phyloP scores from a whole-genome alignment of 1,284 basidiomycete genomes.

The Microbotryum scabiosae region DNA sequence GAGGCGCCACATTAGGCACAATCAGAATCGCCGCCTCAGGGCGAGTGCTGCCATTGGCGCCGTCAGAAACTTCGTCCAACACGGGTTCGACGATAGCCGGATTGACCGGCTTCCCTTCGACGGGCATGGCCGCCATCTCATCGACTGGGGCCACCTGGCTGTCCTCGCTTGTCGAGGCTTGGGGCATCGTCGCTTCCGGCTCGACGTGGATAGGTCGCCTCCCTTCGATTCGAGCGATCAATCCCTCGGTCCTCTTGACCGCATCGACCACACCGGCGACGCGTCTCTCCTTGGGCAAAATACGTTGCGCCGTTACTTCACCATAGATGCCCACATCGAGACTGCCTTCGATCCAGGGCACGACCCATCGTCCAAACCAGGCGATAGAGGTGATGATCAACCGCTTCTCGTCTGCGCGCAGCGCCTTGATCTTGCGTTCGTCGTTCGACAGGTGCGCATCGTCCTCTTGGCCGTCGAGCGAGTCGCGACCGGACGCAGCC shows the following conservation, averaged over 20 bases:
- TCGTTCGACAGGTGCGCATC: constrained; percentile 7
- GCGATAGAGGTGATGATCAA: constrained; percentile 11
- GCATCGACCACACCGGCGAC: constrained; percentile 5
- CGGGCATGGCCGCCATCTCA: too few relatives aligned
- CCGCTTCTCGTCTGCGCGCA: constrained; percentile 18
- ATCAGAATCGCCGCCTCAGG: too few relatives aligned
- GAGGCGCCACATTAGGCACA: too few relatives aligned
- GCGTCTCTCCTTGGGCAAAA: background rate
- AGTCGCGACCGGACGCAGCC: background rate
- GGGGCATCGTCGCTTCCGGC: too few relatives aligned
- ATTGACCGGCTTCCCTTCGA: too few relatives aligned
- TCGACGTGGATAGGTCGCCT: background rate
- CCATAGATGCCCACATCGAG: constrained; percentile 28
- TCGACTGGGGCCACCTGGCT: too few relatives aligned
- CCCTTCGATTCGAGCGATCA: constrained; percentile 23
- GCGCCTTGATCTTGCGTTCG: background rate
- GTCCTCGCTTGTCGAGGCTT: too few relatives aligned
- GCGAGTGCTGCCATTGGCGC: too few relatives aligned
- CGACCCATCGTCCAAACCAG: constrained; percentile 26
- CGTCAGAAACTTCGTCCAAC: too few relatives aligned
- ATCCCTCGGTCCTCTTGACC: constrained; percentile 11
- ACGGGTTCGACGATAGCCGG: too few relatives aligned
- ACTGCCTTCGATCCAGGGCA: constrained; percentile 30
- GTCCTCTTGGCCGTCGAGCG: background rate
- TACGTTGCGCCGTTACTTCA: constrained; percentile 5